Conservation (phyloP, 768 basidiomycete species). For the Suillus plorans region DNA sequence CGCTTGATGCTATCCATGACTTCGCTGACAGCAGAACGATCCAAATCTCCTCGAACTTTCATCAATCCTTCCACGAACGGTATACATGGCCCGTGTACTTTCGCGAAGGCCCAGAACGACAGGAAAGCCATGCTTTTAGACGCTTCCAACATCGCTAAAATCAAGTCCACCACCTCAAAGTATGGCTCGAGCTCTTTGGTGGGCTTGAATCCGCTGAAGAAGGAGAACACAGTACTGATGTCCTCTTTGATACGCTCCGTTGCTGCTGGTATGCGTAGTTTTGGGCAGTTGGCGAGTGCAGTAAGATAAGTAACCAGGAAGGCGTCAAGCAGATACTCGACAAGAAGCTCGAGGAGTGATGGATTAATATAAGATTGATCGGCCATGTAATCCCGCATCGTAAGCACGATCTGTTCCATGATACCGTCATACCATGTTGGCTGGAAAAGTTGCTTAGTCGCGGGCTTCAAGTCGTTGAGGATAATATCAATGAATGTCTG, state of each 20-base stretch:
- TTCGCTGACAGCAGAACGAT: conserved; percentile 82
- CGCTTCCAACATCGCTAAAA: conserved; percentile 79
- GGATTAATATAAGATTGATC: conserved; percentile 92
- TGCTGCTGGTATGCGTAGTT: conserved; percentile 83
- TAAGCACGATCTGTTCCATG: conserved; percentile 87
- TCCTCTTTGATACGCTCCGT: conserved; percentile 84
- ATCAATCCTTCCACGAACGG: conserved; percentile 89
- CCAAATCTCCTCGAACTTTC: conserved; percentile 87
- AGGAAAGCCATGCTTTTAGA: conserved; percentile 88
- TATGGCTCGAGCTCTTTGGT: conserved; percentile 76
- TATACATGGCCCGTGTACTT: conserved; percentile 90
- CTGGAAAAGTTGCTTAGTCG: conserved; percentile 82
- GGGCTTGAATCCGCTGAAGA: conserved; percentile 79
- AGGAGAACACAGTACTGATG: conserved; percentile 69
- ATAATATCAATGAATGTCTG: conserved; percentile 92
- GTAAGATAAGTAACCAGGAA: conserved; percentile 92
- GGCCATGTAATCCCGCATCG: conserved; percentile 94
- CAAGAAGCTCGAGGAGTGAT: conserved; percentile 84
- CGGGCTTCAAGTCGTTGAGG: conserved; percentile 91
- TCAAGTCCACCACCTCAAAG: conserved; percentile 86
- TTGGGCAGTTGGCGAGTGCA: conserved; percentile 78
- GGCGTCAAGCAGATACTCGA: conserved; percentile 89
- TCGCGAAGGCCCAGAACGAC: conserved; percentile 93
- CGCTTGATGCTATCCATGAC: conserved; percentile 93
- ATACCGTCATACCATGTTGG: conserved; percentile 88